phyloP scores from a whole-genome alignment of 768 basidiomycete genomes.

The Auricularia sp. region DNA sequence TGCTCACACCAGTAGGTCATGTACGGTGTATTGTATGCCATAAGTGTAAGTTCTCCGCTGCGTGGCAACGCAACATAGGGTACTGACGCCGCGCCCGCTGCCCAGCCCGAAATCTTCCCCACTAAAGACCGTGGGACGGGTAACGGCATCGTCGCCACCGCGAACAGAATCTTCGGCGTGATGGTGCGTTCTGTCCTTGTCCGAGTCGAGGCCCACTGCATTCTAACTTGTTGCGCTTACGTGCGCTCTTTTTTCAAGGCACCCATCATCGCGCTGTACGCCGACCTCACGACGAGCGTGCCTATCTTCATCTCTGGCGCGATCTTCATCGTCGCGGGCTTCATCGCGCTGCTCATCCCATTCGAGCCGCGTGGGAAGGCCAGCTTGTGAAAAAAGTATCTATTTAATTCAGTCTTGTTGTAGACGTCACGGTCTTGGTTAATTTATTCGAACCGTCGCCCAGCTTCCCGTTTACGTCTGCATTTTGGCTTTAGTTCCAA shows the following conservation, averaged over 20 bases:
- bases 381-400: conserved; percentile 24
- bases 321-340: conserved; percentile 40
- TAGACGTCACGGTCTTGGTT: too few relatives aligned
- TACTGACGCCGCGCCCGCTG: background rate
- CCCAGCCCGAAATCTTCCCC: conserved; percentile 44
- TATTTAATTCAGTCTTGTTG: too few relatives aligned
- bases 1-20: conserved; percentile 6
- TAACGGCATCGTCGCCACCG: conserved; percentile 40
- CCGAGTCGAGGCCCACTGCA: conserved; percentile 7
- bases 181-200: conserved; percentile 29
- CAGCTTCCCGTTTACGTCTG: too few relatives aligned
- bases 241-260: conserved; percentile 21
- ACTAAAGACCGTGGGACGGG: conserved; percentile 47
- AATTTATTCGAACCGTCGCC: too few relatives aligned
- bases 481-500: too few relatives aligned
- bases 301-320: conserved; percentile 48
- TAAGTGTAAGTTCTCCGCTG: conserved; percentile 13
- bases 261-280: conserved; percentile 41
- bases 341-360: conserved; percentile 41
- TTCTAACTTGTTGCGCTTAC: conserved; percentile 2
- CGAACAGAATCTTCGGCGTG: conserved; percentile 50
- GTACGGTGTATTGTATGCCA: conserved; percentile 23
- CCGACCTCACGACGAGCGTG: conserved; percentile 36
- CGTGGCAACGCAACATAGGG: background rate
- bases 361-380: conserved; percentile 51